phyloP scores from a whole-genome alignment of 2,329 filamentous ascomycete species.

The Rhinocladiella similis region DNA sequence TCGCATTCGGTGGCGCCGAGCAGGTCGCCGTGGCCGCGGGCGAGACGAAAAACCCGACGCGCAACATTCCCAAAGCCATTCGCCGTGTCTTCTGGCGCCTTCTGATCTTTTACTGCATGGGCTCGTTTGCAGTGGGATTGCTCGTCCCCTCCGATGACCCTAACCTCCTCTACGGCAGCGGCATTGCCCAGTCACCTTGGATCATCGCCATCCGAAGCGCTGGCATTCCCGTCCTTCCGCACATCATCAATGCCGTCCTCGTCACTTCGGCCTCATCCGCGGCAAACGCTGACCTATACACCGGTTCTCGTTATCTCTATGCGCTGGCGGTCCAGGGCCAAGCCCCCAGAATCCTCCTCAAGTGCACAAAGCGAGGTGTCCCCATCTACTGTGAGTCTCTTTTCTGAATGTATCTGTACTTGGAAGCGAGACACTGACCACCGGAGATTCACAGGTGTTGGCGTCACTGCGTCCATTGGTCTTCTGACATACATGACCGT shows the following conservation, averaged over 20 bases:
- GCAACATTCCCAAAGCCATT: slow-evolving; percentile 61
- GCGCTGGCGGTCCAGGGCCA: slow-evolving; percentile 47
- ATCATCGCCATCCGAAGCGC: slow-evolving; percentile 57
- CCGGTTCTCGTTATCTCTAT: slow-evolving; percentile 52
- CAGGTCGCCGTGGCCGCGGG: slow-evolving; percentile 62
- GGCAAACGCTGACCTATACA: slow-evolving; percentile 65
- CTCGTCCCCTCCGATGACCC: slow-evolving; percentile 45
- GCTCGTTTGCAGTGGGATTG: slow-evolving; percentile 68
- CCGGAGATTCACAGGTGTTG: not conserved
- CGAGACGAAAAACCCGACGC: slow-evolving; percentile 60
- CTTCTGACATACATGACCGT: not conserved
- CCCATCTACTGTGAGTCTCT: slow-evolving; percentile 58
- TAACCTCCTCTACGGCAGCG: no score
- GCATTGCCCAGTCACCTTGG: slow-evolving; percentile 48
- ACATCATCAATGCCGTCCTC: slow-evolving; percentile 73
- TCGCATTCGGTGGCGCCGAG: slow-evolving; percentile 62
- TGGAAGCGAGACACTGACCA: slow-evolving; percentile 4
- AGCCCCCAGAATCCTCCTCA: slow-evolving; percentile 56
- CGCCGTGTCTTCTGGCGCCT: slow-evolving; percentile 59
- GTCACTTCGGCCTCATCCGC: slow-evolving; percentile 70
- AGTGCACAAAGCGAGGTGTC: slow-evolving; percentile 62
- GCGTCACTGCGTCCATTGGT: slow-evolving; percentile 25
- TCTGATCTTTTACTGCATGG: slow-evolving; percentile 70
- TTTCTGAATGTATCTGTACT: no score
- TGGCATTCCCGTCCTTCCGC: slow-evolving; percentile 61